phyloP scores from a whole-genome alignment of 148 eudicot species.

The Drosera capensis region DNA sequence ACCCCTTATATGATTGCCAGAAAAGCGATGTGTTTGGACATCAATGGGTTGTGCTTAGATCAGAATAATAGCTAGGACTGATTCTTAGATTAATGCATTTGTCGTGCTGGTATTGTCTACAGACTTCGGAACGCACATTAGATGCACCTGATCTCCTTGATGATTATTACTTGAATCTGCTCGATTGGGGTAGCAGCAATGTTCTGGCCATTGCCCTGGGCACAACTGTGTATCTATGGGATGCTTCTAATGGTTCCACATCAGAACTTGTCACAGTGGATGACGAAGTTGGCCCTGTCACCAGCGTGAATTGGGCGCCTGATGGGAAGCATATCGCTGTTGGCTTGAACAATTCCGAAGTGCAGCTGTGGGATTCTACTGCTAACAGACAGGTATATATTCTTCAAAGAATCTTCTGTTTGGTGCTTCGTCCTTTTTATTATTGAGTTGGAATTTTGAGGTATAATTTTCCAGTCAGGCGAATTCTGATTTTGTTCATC shows the following conservation, averaged over 20 bases:
- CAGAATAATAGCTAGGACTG: not conserved
- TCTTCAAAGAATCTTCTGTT: too few species aligned
- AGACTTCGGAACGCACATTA: conserved; percentile 82
- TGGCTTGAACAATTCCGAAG: conserved; percentile 74
- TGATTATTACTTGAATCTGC: conserved; percentile 75
- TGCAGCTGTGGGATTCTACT: conserved; percentile 91
- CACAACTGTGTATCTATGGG: conserved; percentile 77
- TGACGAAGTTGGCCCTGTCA: conserved; percentile 81
- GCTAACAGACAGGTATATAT: conserved; percentile 41
- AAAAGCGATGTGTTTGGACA: too few species aligned
- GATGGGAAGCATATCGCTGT: conserved; percentile 81
- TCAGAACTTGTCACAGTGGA: conserved; percentile 70
- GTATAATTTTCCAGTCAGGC: too few species aligned
- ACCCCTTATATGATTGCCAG: too few species aligned
- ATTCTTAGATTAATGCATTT: conserved; percentile 4
- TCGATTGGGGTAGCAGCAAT: conserved; percentile 90
- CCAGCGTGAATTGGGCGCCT: conserved; percentile 96
- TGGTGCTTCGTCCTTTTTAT: too few species aligned
- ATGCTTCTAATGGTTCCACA: conserved; percentile 68
- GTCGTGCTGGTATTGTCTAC: conserved; percentile 8
- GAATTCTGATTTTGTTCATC: too few species aligned
- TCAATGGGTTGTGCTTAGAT: too few species aligned
- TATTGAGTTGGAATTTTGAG: too few species aligned
- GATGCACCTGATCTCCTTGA: conserved; percentile 88
- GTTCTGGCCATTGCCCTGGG: conserved; percentile 92